Percentiles rank a stretch among this genome's conserved stretches.
These are phyloP conservation scores for Pythium insidiosum DNA, from an alignment of 352 stramenopile species.

Conservation along the genomic window DNA sequence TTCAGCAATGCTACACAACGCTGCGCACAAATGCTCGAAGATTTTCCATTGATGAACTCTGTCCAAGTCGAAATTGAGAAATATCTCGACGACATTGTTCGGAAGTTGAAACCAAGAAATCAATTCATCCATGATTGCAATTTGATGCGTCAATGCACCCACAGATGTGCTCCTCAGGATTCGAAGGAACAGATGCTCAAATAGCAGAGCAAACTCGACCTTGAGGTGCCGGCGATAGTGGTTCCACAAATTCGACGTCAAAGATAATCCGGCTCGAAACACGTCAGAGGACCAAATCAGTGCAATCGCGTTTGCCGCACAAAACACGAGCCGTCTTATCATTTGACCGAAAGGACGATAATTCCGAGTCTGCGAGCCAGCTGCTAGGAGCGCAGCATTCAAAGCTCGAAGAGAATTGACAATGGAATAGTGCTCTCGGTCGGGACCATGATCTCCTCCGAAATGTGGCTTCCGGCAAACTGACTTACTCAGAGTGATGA, in stretches of 20 bases:
- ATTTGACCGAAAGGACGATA: conserved; percentile 65
- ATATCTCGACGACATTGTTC: conserved; percentile 85
- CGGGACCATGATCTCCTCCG: conserved; percentile 20
- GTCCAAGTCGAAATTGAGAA: conserved; percentile 85
- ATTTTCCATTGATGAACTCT: conserved; percentile 85
- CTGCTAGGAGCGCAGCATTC: conserved; percentile 61
- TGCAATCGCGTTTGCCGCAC: conserved; percentile 54
- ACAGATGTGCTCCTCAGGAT: conserved; percentile 47
- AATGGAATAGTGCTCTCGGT: conserved; percentile 50
- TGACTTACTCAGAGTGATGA: conserved; percentile 69
- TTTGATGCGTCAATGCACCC: conserved; percentile 44
- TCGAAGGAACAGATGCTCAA: conserved; percentile 74
- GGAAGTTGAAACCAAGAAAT: conserved; percentile 72
- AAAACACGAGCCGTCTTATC: conserved; percentile 67
- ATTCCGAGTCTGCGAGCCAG: conserved; percentile 34
- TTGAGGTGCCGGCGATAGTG: conserved; percentile 80
- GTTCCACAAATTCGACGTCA: conserved; percentile 79
- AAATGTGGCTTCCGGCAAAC: conserved; percentile 42
- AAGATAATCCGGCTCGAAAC: conserved; percentile 46
- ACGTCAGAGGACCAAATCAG: conserved; percentile 50
- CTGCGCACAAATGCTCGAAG: conserved; percentile 75
- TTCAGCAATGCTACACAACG: conserved; percentile 70
- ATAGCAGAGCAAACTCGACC: conserved; percentile 72
- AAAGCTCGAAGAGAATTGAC: conserved; percentile 59
- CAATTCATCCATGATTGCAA: conserved; percentile 76